Conservation (phyloP, 495 filamentous ascomycete genomes). For the Hypoxylon crocopeplum region DNA sequence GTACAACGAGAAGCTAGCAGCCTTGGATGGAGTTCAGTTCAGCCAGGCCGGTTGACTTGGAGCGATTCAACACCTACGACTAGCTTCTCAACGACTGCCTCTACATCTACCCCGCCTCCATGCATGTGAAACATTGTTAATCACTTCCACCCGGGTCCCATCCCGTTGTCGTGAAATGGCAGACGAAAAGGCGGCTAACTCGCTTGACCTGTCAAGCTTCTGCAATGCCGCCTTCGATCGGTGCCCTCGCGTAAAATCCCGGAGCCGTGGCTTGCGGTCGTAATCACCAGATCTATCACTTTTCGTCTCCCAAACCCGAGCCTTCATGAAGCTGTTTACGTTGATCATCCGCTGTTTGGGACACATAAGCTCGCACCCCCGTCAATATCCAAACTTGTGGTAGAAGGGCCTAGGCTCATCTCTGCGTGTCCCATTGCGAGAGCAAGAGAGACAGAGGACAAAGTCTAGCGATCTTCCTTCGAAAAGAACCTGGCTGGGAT, state of each 20-base stretch:
- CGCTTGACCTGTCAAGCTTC: constrained; percentile 28
- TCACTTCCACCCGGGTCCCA: constrained; percentile 29
- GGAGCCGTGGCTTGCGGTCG: constrained; percentile 24
- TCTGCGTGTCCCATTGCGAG: background rate
- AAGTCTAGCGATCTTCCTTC: background rate
- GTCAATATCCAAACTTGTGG: constrained; percentile 15
- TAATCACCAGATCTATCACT: constrained; percentile 34
- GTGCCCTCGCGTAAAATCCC: constrained; percentile 21
- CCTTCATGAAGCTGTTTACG: constrained; percentile 22
- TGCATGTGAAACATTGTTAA: constrained; percentile 34
- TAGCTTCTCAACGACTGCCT: constrained; percentile 26
- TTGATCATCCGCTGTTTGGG: constrained; percentile 31
- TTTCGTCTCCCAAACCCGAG: constrained; percentile 10
- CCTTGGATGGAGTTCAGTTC: constrained; percentile 3
- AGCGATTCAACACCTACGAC: constrained; percentile 17
- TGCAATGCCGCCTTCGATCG: constrained; percentile 31
- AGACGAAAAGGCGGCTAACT: constrained; percentile 26
- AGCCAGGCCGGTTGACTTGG: constrained; percentile 1
- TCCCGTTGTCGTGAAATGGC: constrained; percentile 26
- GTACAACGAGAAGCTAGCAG: background rate
- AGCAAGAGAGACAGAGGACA: background rate
- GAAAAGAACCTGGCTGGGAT: constrained; percentile 9
- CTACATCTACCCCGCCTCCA: constrained; percentile 22
- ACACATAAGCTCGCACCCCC: constrained; percentile 16
- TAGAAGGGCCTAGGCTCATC: background rate